Evolutionary conservation across 2,329 filamentous ascomycete genomes (phyloP).

Genomic region (Ceratocystiopsis sp.): DNA sequence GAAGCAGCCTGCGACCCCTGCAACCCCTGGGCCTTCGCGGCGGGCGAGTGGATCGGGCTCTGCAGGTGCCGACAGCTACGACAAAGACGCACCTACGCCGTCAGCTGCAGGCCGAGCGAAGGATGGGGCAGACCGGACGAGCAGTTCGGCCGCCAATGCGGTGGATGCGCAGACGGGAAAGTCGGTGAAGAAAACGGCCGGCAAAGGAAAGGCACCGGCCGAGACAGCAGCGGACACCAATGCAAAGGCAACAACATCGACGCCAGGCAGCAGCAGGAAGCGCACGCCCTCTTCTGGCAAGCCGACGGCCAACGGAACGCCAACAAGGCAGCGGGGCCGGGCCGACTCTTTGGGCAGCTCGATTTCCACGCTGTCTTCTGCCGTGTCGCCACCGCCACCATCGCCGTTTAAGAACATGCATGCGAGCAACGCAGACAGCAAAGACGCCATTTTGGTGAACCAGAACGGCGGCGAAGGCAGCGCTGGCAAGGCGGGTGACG

Average conservation of each 20-base stretch:
- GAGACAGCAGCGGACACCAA: too few species aligned
- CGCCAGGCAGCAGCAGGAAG: too few species aligned
- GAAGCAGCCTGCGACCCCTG: not conserved
- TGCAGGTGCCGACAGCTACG: not conserved
- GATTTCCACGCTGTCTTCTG: slow-evolving; percentile 19
- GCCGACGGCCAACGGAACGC: too few species aligned
- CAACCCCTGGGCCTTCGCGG: not conserved
- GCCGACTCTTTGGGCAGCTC: slow-evolving; percentile 8
- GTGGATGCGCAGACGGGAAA: too few species aligned
- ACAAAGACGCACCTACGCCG: not conserved
- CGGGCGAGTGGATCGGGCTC: not conserved
- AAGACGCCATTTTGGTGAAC: not conserved
- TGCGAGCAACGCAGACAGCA: not conserved
- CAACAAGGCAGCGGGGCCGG: too few species aligned
- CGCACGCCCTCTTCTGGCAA: too few species aligned
- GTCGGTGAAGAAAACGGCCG: too few species aligned
- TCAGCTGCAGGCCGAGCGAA: too few species aligned
- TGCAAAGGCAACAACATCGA: too few species aligned
- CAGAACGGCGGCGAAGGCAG: not conserved
- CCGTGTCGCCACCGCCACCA: slow-evolving; percentile 15
- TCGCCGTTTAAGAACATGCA: not conserved
- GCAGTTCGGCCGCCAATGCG: too few species aligned
- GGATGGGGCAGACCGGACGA: too few species aligned
- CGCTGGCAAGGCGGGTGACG: not conserved
- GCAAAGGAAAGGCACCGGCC: too few species aligned